Evolutionary conservation across 2,329 filamentous ascomycete species (phyloP).

Genomic region (Albifimbria verrucaria): DNA sequence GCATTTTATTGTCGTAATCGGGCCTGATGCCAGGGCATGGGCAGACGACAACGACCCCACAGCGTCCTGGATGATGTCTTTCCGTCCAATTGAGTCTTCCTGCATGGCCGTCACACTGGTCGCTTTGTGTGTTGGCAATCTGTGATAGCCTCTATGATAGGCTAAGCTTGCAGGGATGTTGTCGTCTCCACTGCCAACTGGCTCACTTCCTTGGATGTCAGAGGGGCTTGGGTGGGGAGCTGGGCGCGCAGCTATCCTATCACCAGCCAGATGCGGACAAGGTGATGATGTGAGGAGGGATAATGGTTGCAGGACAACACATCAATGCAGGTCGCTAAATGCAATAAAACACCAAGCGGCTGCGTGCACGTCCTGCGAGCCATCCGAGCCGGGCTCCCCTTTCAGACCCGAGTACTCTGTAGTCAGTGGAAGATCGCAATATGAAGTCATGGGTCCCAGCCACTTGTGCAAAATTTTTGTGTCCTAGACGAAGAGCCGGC

Average conservation of each 20-base stretch:
- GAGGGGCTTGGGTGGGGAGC: constrained; percentile 33
- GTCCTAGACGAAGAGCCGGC: background rate
- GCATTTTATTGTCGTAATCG: constrained; percentile 32
- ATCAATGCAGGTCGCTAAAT: constrained; percentile 31
- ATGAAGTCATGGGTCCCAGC: background rate
- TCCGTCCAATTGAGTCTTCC: constrained; percentile 9
- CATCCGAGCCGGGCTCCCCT: too few species aligned
- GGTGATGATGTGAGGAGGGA: constrained; percentile 34
- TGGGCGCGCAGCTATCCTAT: constrained; percentile 40
- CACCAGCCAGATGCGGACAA: constrained; percentile 25
- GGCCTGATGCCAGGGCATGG: background rate
- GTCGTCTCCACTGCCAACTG: constrained; percentile 28
- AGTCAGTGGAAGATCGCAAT: too few species aligned
- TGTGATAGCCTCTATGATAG: constrained; percentile 24
- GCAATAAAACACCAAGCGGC: background rate
- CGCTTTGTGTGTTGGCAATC: constrained; percentile 46
- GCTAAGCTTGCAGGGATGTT: constrained; percentile 25
- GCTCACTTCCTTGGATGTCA: constrained; percentile 37
- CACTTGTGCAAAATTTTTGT: background rate
- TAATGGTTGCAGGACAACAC: constrained; percentile 43
- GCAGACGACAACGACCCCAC: background rate
- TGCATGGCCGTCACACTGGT: constrained; percentile 41
- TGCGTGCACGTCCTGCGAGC: background rate
- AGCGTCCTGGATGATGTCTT: background rate
- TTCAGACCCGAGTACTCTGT: too few species aligned